Evolutionary conservation across 2,329 filamentous ascomycete species (phyloP).

Genomic region (Cladosporium sp.): DNA sequence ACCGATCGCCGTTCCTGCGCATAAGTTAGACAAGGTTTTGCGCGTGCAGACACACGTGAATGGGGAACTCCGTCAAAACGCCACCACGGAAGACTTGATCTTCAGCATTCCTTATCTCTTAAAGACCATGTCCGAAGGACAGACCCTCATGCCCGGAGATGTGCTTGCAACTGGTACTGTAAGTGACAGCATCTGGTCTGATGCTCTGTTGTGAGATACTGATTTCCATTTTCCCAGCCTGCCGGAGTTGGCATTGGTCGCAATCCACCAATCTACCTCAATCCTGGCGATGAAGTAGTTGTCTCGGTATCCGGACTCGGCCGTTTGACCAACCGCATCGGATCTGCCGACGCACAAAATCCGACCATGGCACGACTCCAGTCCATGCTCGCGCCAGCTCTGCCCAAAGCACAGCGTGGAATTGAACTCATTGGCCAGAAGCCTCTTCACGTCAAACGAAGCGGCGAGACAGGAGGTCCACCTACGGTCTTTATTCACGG

Average conservation of each 20-base stretch:
- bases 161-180: conserved; percentile 48
- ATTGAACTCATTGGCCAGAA: neutral
- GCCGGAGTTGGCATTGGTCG: conserved; percentile 48
- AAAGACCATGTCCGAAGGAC: conserved; percentile 44
- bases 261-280: conserved; percentile 40
- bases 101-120: conserved; percentile 47
- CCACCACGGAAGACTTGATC: conserved; percentile 47
- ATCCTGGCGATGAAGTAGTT: conserved; percentile 40
- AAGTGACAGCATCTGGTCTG: conserved; percentile 9
- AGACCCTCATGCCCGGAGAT: conserved; percentile 50
- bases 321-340: conserved; percentile 40
- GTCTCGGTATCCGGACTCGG: conserved; percentile 43
- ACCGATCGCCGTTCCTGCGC: conserved; percentile 10
- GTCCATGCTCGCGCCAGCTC: neutral
- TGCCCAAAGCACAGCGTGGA: neutral
- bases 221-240: conserved; percentile 26
- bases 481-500: conserved; percentile 53
- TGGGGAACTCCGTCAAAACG: conserved; percentile 48
- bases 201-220: too few relatives aligned
- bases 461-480: conserved; percentile 16
- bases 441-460: neutral
- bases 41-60: conserved; percentile 47
- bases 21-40: conserved; percentile 24
- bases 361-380: conserved; percentile 17
- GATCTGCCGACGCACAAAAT: conserved; percentile 23